Percentiles rank a stretch among this genome's conserved stretches.
Evolutionary conservation across 1,139 yeast species (phyloP).

Genomic region (Taiozyma sp.): DNA sequence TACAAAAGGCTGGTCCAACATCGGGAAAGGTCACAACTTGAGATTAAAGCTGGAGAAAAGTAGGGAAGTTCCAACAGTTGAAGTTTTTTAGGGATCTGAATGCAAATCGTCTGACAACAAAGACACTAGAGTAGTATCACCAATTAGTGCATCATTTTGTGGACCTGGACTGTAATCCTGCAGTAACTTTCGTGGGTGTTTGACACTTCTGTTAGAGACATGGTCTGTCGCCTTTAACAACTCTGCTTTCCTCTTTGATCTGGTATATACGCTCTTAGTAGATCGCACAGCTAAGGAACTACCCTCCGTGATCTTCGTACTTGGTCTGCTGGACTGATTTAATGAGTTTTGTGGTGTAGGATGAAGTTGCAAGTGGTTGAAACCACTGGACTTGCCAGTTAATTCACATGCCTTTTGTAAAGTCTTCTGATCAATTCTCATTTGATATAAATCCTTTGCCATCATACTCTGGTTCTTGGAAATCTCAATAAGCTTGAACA

Average conservation of each 20-base stretch:
- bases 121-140: not conserved
- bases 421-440: not conserved
- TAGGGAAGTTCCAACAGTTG: conserved; percentile 10
- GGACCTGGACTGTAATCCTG: not conserved
- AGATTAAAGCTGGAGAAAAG: conserved; percentile 28
- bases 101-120: not conserved
- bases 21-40: conserved; percentile 22
- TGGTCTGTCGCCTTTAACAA: not conserved
- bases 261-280: not conserved
- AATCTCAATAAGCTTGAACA: not conserved
- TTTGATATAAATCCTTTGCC: not conserved
- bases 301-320: not conserved
- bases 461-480: not conserved
- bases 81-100: not conserved
- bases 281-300: not conserved
- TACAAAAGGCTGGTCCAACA: conserved; percentile 21
- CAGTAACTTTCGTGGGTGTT: not conserved
- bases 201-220: not conserved
- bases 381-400: not conserved
- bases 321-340: not conserved
- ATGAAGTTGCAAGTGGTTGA: not conserved
- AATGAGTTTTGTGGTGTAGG: not conserved
- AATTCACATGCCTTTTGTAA: not conserved
- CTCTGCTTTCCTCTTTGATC: not conserved
- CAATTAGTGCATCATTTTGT: not conserved